phyloP scores from a whole-genome alignment of 148 eudicot genomes.

The Beta vulgaris region DNA sequence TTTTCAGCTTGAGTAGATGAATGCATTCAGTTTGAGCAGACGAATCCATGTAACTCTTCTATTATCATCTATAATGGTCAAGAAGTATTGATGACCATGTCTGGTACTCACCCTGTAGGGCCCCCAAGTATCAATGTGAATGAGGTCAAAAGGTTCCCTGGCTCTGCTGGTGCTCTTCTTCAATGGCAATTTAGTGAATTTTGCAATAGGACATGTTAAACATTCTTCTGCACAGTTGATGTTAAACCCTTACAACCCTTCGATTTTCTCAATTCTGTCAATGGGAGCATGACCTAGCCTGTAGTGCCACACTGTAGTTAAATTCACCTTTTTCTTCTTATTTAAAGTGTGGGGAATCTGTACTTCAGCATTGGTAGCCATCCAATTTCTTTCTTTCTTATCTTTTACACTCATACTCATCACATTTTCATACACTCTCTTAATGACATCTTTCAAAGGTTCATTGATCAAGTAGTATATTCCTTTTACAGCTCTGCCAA shows the following conservation, averaged over 20 bases:
- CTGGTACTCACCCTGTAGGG: neutral
- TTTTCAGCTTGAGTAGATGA: no score
- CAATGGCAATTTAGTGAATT: neutral
- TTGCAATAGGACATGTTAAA: neutral
- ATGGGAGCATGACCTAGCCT: neutral
- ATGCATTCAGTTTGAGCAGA: neutral
- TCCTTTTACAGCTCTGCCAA: neutral
- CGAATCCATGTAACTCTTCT: neutral
- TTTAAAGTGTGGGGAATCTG: accelerated
- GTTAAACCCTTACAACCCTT: neutral
- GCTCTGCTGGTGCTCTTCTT: neutral
- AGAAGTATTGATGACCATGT: neutral
- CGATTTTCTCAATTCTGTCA: neutral
- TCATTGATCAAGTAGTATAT: no score
- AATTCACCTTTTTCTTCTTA: neutral
- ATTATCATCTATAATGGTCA: neutral
- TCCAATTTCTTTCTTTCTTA: neutral
- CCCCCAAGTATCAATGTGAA: neutral
- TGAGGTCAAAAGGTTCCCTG: neutral
- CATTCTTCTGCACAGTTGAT: neutral
- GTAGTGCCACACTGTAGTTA: neutral
- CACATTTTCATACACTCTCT: no score
- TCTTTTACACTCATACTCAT: neutral
- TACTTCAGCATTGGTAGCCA: neutral
- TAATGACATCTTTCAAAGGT: neutral